Evolutionary conservation across 1,284 basidiomycete genomes (phyloP), one percentile per base, ranked within the genome.

Genomic region (Sanguinoderma infundibulare): DNA sequence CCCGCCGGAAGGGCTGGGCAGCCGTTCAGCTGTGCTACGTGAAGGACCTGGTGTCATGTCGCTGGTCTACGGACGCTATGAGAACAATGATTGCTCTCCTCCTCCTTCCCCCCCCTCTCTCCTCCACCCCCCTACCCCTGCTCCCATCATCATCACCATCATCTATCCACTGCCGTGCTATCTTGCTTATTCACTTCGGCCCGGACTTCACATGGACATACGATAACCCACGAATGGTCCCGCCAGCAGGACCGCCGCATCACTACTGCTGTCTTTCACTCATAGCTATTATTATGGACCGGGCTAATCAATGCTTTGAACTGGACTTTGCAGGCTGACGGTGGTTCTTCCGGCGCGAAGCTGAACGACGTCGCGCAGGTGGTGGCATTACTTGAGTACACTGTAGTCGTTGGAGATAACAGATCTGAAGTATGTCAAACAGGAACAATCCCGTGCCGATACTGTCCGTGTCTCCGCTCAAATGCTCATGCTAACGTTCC

Each of bases 121-220:
- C 14, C 20, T 2, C 7, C 42, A 39, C 17, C 38, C 38, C 12
- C 38, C 17, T 17, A 7, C 20, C 14, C 5, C 17, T n/a, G 38
- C 20, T 26, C 40, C 39, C 2, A 20, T 9, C 39, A 17, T 6
- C 40, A 8, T 7, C 39, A 15, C 20, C 42, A 26, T 40, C 40
- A 20, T 12, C 40, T 22, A 15, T 28, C 24, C 24, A 24, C 15
- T 24, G 42, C 12, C 26, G 28, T 46, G 1, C 24, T 6, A 14
- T 15, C 24, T 1, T 46, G 28, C 42, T 26, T 46, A 46, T 15
- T 10, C 24, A 12, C 42, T 46, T 46, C 28, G 24, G 24, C 42
- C 28, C 28, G 42, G 24, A 46, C 42, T 46, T 22, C 14, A 46
- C 42, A 46, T 46, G 42, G 42, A 85, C 79, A 64, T 85, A 79